phyloP scores from a whole-genome alignment of 2,329 filamentous ascomycete species.

The Pseudodiploospora longispora region DNA sequence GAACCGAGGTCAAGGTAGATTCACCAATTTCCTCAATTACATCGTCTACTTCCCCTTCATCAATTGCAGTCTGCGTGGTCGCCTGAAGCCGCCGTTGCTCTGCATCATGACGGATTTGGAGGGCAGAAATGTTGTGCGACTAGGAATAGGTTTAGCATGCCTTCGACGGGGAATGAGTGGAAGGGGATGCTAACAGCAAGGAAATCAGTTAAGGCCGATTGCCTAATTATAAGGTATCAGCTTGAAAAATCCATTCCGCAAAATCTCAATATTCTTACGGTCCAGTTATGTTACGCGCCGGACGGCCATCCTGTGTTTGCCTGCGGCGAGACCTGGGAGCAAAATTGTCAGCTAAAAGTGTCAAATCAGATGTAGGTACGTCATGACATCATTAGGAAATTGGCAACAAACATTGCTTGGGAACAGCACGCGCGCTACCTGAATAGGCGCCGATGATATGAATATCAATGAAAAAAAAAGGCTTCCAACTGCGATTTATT shows the following conservation, averaged over 20 bases:
- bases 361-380: too few species aligned
- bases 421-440: too few species aligned
- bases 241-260: background rate
- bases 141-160: background rate
- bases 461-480: too few species aligned
- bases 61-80: constrained; percentile 13
- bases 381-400: too few species aligned
- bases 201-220: constrained; percentile 47
- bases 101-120: constrained; percentile 44
- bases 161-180: background rate
- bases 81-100: constrained; percentile 37
- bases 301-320: constrained; percentile 12
- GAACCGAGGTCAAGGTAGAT: constrained; percentile 9
- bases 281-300: constrained; percentile 27
- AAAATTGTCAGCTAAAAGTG: too few species aligned
- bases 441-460: too few species aligned
- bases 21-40: background rate
- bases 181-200: constrained; percentile 32
- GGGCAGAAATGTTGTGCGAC: constrained; percentile 61
- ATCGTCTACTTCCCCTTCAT: constrained; percentile 13
- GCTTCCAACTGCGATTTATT: too few species aligned
- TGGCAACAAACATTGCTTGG: too few species aligned
- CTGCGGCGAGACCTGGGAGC: too few species aligned
- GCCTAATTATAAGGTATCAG: constrained; percentile 20
- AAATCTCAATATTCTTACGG: constrained; percentile 22